A percentile compares a stretch with the other conserved stretches of the same genome.
Conservation (phyloP, 2,329 filamentous ascomycete genomes). For the Stachybotrys echinatus region DNA sequence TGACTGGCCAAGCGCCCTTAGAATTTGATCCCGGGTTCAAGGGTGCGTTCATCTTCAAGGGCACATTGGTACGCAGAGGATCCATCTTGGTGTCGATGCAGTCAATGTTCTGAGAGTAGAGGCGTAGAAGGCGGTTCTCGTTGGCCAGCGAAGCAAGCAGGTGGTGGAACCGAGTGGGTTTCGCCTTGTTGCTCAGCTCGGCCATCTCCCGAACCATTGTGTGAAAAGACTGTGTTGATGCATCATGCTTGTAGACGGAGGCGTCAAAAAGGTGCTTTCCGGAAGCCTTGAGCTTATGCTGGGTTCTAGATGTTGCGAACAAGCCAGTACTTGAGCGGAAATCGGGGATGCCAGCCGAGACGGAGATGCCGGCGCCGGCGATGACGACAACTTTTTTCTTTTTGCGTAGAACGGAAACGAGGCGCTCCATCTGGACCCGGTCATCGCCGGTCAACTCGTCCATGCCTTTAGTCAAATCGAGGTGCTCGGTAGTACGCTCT, state of each 20-base stretch:
- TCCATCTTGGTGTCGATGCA: slow-evolving; percentile 82
- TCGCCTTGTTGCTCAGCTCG: slow-evolving; percentile 67
- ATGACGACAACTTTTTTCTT: slow-evolving; percentile 97
- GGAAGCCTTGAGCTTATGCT: slow-evolving; percentile 83
- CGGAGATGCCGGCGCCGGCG: slow-evolving; percentile 93
- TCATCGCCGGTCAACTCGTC: slow-evolving; percentile 41
- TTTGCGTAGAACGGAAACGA: slow-evolving; percentile 71
- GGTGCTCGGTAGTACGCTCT: slow-evolving; percentile 72
- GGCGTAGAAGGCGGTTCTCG: slow-evolving; percentile 78
- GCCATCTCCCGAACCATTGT: slow-evolving; percentile 91
- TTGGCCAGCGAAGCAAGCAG: slow-evolving; percentile 84
- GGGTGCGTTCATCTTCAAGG: slow-evolving; percentile 62
- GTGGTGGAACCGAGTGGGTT: slow-evolving; percentile 88
- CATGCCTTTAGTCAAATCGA: slow-evolving; percentile 61
- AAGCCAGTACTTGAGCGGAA: slow-evolving; percentile 89
- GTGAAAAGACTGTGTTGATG: slow-evolving; percentile 86
- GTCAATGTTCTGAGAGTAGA: slow-evolving; percentile 97
- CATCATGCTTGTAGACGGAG: slow-evolving; percentile 90
- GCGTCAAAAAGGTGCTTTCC: slow-evolving; percentile 97
- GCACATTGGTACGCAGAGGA: slow-evolving; percentile 75
- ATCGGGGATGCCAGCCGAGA: slow-evolving; percentile 93
- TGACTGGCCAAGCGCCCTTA: slow-evolving; percentile 89
- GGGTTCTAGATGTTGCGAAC: slow-evolving; percentile 76
- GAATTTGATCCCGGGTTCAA: background rate
- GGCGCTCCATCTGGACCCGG: slow-evolving; percentile 55